Percentiles rank a stretch among this genome's conserved stretches.
Evolutionary conservation across 306 rosid species (phyloP).

Genomic region (Malus fusca): DNA sequence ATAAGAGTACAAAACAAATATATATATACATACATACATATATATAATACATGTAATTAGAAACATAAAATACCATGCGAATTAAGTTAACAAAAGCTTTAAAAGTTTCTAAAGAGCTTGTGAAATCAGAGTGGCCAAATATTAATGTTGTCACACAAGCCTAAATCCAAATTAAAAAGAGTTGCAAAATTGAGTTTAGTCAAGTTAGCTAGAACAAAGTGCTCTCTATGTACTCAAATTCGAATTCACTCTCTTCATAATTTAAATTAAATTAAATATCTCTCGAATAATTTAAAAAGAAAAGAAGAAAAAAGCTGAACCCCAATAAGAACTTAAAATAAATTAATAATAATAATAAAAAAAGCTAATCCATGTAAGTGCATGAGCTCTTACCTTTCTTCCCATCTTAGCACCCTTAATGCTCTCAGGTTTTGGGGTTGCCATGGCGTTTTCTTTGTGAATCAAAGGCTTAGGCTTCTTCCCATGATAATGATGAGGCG

Average conservation of each 20-base stretch:
- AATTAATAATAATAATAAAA: not conserved
- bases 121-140: not conserved
- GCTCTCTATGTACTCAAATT: not conserved
- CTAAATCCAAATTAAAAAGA: too few species aligned
- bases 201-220: not conserved
- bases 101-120: not conserved
- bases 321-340: not conserved
- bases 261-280: not conserved
- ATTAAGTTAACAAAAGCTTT: not conserved
- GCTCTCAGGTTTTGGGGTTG: constrained; percentile 22
- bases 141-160: not conserved
- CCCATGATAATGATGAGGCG: constrained; percentile 49
- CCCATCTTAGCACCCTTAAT: not conserved
- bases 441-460: constrained; percentile 21
- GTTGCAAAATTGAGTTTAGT: too few species aligned
- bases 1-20: not conserved
- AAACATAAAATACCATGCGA: not conserved
- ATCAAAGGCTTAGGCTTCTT: constrained; percentile 5
- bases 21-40: too few species aligned
- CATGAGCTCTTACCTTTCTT: constrained; percentile 33
- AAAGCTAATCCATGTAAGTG: not conserved
- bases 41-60: too few species aligned
- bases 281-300: not conserved
- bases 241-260: too few species aligned
- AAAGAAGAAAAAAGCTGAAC: not conserved